Conservation (phyloP, 176 grass and related monocot genomes). For the Chrysopogon serrulatus region DNA sequence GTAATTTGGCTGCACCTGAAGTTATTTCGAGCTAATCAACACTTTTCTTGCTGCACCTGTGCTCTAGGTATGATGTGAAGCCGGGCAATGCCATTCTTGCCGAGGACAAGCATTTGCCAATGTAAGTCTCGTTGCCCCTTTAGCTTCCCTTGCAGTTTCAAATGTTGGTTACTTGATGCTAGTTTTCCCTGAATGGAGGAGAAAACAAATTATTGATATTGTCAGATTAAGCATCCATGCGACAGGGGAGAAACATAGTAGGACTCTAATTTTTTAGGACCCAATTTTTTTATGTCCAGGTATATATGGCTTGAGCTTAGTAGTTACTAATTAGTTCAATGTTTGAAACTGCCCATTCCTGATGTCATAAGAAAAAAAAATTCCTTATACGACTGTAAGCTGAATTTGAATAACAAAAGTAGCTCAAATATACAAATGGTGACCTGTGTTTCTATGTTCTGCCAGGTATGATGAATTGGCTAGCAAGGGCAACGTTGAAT, state of each 20-base stretch:
- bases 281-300: not conserved
- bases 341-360: not conserved
- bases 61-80: slow-evolving; percentile 63
- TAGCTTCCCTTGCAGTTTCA: not conserved
- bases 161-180: not conserved
- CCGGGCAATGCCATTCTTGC: slow-evolving; percentile 63
- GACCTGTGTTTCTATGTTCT: not conserved
- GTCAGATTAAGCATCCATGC: not conserved
- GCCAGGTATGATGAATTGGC: slow-evolving; percentile 74
- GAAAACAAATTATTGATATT: not conserved
- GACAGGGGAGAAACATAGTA: not conserved
- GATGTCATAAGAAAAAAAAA: not conserved
- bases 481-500: slow-evolving; percentile 55
- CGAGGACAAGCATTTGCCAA: slow-evolving; percentile 69
- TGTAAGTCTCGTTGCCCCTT: slow-evolving; percentile 29
- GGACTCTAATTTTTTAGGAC: not conserved
- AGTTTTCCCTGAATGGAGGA: not conserved
- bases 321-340: not conserved
- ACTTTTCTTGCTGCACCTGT: not conserved
- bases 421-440: not conserved
- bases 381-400: not conserved
- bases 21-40: not conserved
- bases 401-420: not conserved
- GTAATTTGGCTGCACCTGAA: not conserved
- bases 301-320: not conserved